phyloP scores from a whole-genome alignment of 768 basidiomycete species.

The Lactarius quietus region DNA sequence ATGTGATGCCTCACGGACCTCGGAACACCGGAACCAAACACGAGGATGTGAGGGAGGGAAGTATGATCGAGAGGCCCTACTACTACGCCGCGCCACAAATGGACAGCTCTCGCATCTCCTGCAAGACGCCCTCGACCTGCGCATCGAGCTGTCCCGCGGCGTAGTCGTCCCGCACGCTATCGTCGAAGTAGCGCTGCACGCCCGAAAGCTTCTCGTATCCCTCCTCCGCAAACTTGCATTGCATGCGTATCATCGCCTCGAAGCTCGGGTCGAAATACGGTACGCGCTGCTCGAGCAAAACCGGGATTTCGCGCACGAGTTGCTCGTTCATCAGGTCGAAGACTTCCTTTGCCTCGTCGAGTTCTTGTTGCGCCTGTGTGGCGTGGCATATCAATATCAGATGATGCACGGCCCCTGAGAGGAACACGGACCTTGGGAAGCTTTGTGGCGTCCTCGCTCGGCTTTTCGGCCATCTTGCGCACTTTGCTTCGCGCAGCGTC shows the following conservation, averaged over 20 bases:
- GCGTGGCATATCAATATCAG: too few species aligned
- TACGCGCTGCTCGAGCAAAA: slow-evolving; percentile 90
- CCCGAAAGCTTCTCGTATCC: slow-evolving; percentile 96
- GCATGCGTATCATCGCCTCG: slow-evolving; percentile 98
- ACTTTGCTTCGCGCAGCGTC: slow-evolving; percentile 88
- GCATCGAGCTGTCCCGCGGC: slow-evolving; percentile 94
- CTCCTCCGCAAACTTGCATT: slow-evolving; percentile 96
- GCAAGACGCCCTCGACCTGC: slow-evolving; percentile 95
- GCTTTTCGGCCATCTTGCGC: slow-evolving; percentile 88
- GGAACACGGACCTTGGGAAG: slow-evolving; percentile 64
- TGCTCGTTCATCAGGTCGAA: slow-evolving; percentile 93
- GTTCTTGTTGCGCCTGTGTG: slow-evolving; percentile 84
- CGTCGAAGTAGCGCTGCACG: slow-evolving; percentile 90
- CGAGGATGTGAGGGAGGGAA: not conserved
- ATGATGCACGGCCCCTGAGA: too few species aligned
- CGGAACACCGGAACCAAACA: slow-evolving; percentile 6
- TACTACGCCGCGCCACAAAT: slow-evolving; percentile 71
- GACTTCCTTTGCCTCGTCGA: slow-evolving; percentile 91
- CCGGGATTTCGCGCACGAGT: slow-evolving; percentile 85
- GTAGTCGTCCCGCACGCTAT: slow-evolving; percentile 92
- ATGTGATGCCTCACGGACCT: slow-evolving; percentile 1
- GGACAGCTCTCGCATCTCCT: slow-evolving; percentile 94
- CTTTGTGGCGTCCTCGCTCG: slow-evolving; percentile 88
- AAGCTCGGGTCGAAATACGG: slow-evolving; percentile 99
- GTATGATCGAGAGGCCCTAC: slow-evolving; percentile 11